A percentile compares a stretch with the other conserved stretches of the same genome.
These are phyloP conservation scores for Ammopiptanthus mongolicus DNA, from an alignment of 306 rosid genomes.

Conservation along the genomic window DNA sequence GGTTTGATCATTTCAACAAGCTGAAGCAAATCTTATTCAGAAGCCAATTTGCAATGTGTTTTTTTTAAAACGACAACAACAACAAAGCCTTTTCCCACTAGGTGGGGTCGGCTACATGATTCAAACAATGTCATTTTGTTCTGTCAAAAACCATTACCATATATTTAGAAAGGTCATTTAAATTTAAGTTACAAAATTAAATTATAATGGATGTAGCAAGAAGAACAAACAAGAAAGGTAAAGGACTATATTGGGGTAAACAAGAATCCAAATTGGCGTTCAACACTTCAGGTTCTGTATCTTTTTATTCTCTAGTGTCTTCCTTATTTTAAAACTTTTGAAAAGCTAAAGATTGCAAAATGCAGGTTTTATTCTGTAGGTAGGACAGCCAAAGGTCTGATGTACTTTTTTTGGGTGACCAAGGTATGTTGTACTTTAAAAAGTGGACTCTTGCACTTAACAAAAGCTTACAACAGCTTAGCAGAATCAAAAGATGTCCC, in stretches of 20 bases:
- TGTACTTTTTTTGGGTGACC: constrained; percentile 16
- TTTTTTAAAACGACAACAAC: neutral
- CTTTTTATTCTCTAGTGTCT: constrained; percentile 3
- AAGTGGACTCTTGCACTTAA: constrained; percentile 57
- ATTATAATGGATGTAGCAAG: neutral
- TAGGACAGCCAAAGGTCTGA: constrained; percentile 24
- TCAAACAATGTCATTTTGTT: no score
- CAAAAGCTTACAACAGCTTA: constrained; percentile 44
- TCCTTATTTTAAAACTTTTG: neutral
- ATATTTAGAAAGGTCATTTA: no score
- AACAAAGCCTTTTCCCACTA: no score
- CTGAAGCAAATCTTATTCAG: neutral
- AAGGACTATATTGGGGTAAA: constrained; percentile 25
- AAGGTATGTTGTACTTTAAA: constrained; percentile 29
- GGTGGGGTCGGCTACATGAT: no score
- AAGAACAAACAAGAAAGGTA: constrained; percentile 19
- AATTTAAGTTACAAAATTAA: neutral
- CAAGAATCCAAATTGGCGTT: constrained; percentile 15
- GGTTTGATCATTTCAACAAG: neutral
- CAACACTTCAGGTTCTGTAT: neutral
- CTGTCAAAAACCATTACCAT: no score
- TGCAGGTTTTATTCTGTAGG: constrained; percentile 25
- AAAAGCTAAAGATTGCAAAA: constrained; percentile 21
- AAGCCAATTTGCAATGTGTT: constrained; percentile 2
- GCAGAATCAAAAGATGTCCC: constrained; percentile 43